These are phyloP conservation scores for Truncatella angustata DNA, from an alignment of 2,329 filamentous ascomycete species.

Conservation along the genomic window DNA sequence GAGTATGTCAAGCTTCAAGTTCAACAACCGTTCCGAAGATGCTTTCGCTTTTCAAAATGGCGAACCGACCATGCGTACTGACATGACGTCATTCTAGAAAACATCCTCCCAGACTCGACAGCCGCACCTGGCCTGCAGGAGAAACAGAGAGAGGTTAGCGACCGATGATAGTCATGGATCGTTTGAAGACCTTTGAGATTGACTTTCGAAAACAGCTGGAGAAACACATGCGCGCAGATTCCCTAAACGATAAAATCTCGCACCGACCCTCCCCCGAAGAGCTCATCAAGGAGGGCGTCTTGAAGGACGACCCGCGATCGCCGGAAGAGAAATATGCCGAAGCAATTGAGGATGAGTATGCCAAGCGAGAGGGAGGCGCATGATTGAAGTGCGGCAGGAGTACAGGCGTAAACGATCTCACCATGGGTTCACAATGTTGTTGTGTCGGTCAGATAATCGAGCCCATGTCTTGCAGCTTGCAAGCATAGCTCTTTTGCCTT, in stretches of 20 bases:
- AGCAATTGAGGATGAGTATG: slow-evolving; percentile 63
- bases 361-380: slow-evolving; percentile 61
- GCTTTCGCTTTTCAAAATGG: too few species aligned
- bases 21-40: too few species aligned
- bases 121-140: slow-evolving; percentile 78
- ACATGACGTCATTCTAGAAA: slow-evolving; percentile 51
- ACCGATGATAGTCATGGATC: background rate
- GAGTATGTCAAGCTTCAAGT: slow-evolving; percentile 52
- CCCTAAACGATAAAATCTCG: slow-evolving; percentile 81
- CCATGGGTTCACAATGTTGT: too few species aligned
- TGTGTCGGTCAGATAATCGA: too few species aligned
- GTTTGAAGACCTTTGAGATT: background rate
- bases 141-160: slow-evolving; percentile 68
- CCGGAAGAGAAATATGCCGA: slow-evolving; percentile 57
- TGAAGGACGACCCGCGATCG: slow-evolving; percentile 66
- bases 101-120: slow-evolving; percentile 78
- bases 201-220: slow-evolving; percentile 51
- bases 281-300: slow-evolving; percentile 75
- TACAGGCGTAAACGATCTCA: too few species aligned
- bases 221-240: slow-evolving; percentile 84
- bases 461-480: too few species aligned
- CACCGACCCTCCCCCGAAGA: slow-evolving; percentile 74
- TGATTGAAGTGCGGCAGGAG: slow-evolving; percentile 33
- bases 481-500: too few species aligned
- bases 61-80: slow-evolving; percentile 15